Conservation (phyloP, 768 basidiomycete species). For the Kwoniella sp. region DNA sequence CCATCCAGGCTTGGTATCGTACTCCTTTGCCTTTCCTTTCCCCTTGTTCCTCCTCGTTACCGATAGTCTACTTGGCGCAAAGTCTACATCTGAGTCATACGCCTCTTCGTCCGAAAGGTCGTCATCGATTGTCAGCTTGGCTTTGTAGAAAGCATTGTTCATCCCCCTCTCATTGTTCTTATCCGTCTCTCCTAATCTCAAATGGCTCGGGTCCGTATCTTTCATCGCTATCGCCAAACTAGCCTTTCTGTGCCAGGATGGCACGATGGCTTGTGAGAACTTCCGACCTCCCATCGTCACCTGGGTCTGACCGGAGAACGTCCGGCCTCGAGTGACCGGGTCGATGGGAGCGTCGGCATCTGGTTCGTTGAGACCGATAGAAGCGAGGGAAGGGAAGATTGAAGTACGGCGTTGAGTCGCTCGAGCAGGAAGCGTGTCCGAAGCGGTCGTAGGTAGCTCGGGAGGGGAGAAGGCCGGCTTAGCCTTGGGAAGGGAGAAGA, state of each 20-base stretch:
- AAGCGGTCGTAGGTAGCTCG: conserved; percentile 26
- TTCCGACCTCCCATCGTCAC: conserved; percentile 34
- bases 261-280: conserved; percentile 30
- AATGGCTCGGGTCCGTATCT: conserved; percentile 34
- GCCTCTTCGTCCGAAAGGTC: conserved; percentile 27
- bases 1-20: conserved; percentile 31
- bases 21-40: conserved; percentile 16
- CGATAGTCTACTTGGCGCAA: conserved; percentile 12
- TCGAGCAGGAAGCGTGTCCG: conserved; percentile 11
- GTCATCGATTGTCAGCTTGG: conserved; percentile 34
- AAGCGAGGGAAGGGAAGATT: conserved; percentile 26
- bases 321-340: conserved; percentile 15
- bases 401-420: conserved; percentile 20
- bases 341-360: conserved; percentile 22
- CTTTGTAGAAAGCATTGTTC: conserved; percentile 35
- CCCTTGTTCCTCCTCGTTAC: conserved; percentile 20
- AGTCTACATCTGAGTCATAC: conserved; percentile 9
- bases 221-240: conserved; percentile 26
- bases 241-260: conserved; percentile 34
- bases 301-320: conserved; percentile 24
- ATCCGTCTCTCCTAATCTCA: conserved; percentile 41
- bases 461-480: conserved; percentile 38
- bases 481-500: conserved; percentile 23
- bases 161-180: conserved; percentile 21
- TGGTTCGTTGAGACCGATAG: conserved; percentile 23